Evolutionary conservation across 805 yeast species (phyloP).

Genomic region (Kodamaea kakaduensis): DNA sequence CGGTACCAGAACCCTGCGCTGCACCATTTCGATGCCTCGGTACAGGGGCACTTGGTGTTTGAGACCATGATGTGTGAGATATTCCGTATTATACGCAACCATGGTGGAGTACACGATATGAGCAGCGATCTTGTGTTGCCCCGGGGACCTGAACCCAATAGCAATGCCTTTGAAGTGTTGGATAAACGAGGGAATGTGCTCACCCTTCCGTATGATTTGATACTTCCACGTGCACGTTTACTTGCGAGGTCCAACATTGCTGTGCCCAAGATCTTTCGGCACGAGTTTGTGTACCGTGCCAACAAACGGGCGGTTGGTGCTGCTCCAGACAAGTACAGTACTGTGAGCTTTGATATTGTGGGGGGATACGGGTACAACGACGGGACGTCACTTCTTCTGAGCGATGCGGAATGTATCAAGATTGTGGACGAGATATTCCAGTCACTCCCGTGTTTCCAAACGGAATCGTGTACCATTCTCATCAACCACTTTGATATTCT

Average conservation of each 20-base stretch:
- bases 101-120: constrained; percentile 83
- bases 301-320: constrained; percentile 53
- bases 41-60: constrained; percentile 51
- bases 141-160: constrained; percentile 59
- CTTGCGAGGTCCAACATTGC: constrained; percentile 58
- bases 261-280: constrained; percentile 62
- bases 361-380: constrained; percentile 33
- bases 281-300: constrained; percentile 80
- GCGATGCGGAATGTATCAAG: constrained; percentile 87
- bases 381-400: constrained; percentile 37
- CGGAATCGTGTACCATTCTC: constrained; percentile 52
- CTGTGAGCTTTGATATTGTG: constrained; percentile 82
- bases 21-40: constrained; percentile 23
- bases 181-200: constrained; percentile 85
- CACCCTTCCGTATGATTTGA: constrained; percentile 85
- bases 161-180: constrained; percentile 70
- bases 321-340: constrained; percentile 66
- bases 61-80: constrained; percentile 59
- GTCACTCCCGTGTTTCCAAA: constrained; percentile 61
- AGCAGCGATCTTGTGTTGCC: constrained; percentile 72
- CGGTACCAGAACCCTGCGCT: constrained; percentile 27
- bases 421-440: constrained; percentile 71
- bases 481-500: constrained; percentile 80
- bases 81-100: constrained; percentile 60
- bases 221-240: constrained; percentile 83